Evolutionary conservation across 2,329 filamentous ascomycete species (phyloP).

Genomic region (Lachnellula arida): DNA sequence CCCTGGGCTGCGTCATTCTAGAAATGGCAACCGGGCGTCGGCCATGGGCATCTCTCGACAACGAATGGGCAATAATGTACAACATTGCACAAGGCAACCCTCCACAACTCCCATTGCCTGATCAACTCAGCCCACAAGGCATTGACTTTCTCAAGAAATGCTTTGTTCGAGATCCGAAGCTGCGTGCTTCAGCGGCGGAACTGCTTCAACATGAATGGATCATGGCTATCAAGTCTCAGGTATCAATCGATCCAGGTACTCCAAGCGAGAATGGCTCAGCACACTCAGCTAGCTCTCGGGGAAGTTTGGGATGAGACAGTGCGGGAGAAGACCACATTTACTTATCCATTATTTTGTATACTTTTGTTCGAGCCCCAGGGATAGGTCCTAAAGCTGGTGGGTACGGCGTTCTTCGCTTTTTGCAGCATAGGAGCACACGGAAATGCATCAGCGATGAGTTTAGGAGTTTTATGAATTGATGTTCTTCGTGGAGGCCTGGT

Average conservation of each 20-base stretch:
- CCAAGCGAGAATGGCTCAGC: slow-evolving; percentile 47
- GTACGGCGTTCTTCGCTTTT: slow-evolving; percentile 3
- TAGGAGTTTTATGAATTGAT: slow-evolving; percentile 6
- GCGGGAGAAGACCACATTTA: neutral
- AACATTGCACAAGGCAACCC: slow-evolving; percentile 97
- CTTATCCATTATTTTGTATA: neutral
- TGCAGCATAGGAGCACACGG: slow-evolving; percentile 3
- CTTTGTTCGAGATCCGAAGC: slow-evolving; percentile 78
- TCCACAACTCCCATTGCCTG: slow-evolving; percentile 72
- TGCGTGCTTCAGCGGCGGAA: slow-evolving; percentile 78
- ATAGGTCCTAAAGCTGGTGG: slow-evolving; percentile 1
- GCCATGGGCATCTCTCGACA: slow-evolving; percentile 93
- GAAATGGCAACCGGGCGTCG: slow-evolving; percentile 96
- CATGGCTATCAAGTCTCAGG: slow-evolving; percentile 58
- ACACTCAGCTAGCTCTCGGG: slow-evolving; percentile 18
- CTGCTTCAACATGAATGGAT: slow-evolving; percentile 93
- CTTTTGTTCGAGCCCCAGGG: neutral
- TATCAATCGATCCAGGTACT: slow-evolving; percentile 56
- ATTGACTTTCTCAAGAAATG: slow-evolving; percentile 86
- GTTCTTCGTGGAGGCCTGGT: neutral
- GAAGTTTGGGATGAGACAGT: slow-evolving; percentile 20
- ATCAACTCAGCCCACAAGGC: slow-evolving; percentile 79
- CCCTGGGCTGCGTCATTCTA: slow-evolving; percentile 89
- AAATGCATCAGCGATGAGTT: slow-evolving; percentile 16
- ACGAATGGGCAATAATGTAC: slow-evolving; percentile 99